phyloP scores from a whole-genome alignment of 2,329 filamentous ascomycete genomes.

The Diaporthe sp. region DNA sequence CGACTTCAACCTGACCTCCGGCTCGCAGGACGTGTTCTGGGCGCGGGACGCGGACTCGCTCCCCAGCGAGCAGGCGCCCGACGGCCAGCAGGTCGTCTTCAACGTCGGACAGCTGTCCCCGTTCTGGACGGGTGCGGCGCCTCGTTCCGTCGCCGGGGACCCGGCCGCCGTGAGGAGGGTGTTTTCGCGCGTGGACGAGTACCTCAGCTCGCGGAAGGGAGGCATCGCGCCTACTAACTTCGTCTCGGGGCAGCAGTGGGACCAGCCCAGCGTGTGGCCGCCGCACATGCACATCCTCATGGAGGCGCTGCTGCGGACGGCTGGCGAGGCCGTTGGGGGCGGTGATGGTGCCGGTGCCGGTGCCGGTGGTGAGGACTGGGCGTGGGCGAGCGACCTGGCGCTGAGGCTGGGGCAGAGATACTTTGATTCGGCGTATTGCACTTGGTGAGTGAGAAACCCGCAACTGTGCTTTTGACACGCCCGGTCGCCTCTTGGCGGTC shows the following conservation, averaged over 20 bases:
- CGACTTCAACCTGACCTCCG: conserved; percentile 74
- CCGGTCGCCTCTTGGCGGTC: not conserved
- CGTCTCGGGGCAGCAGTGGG: conserved; percentile 73
- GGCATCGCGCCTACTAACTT: conserved; percentile 73
- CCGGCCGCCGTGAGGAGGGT: conserved; percentile 66
- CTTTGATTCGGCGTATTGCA: conserved; percentile 75
- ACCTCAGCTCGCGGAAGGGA: conserved; percentile 63
- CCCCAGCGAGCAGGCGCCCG: conserved; percentile 41
- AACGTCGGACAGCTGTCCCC: conserved; percentile 72
- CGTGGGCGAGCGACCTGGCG: conserved; percentile 64
- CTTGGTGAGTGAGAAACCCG: conserved; percentile 59
- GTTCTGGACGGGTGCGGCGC: conserved; percentile 76
- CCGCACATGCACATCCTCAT: conserved; percentile 74
- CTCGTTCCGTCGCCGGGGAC: conserved; percentile 65
- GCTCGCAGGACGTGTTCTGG: conserved; percentile 64
- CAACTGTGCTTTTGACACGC: too few species aligned
- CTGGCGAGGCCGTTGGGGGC: conserved; percentile 60
- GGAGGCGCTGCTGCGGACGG: conserved; percentile 68
- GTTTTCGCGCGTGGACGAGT: conserved; percentile 62
- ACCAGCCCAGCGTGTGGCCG: conserved; percentile 77
- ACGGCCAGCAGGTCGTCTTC: conserved; percentile 66
- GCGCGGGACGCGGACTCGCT: conserved; percentile 58
- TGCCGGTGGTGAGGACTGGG: conserved; percentile 62
- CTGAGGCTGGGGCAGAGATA: conserved; percentile 72
- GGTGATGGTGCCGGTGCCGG: conserved; percentile 29